Base-by-base conservation (phyloP, 2,329 filamentous ascomycete species). In the Fusarium sacchari region DNA sequence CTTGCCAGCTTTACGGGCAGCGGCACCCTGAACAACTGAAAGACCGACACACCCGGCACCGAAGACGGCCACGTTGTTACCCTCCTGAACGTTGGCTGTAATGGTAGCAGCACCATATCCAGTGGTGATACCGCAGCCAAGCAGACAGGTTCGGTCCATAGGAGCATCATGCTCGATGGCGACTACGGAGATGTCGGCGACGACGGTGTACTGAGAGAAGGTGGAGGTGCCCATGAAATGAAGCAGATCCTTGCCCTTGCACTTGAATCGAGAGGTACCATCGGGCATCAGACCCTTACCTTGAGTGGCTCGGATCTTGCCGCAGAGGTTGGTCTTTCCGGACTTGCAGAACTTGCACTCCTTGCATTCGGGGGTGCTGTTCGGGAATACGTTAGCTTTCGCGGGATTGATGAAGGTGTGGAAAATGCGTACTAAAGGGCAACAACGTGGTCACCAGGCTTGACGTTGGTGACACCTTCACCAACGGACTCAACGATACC, bases 271-370 rank as follows among this genome's bases (percentile, higher is more conserved):
- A 65, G 93, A 93, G 76, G 96, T 98, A 79, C 96, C 96, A 83
- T 99, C 96, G 65, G 96, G 96, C 95, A 99, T 97, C 77, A 98
- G 90, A 81, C 96, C 96, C 84, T 92, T 93, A 79, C 96, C 96
- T 86, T 99, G 96, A 49, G 96, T 98, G 50, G 94, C 94, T 79
- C 96, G 93, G 84, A 99, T 99, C 91, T 98, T 98, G 83, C 96
- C 96, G 86, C 96, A 98, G 67, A 98, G 93, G 86, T 98, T 97
- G 80, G 96, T 98, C 92, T 99, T 99, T 86, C 96, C 96, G 46
- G 96, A 98, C 85, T 94, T 96, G 92, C 96, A 99, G 90, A 98
- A 98, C 88, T 98, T 98, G 91, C 96, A 99, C 84, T 98, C 96
- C 77, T 90, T 88, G 88, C 96, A 98, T 87, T 98, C 96, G 75